Evolutionary conservation across 2,329 filamentous ascomycete genomes (phyloP).

Genomic region (Pseudogymnoascus sp.): DNA sequence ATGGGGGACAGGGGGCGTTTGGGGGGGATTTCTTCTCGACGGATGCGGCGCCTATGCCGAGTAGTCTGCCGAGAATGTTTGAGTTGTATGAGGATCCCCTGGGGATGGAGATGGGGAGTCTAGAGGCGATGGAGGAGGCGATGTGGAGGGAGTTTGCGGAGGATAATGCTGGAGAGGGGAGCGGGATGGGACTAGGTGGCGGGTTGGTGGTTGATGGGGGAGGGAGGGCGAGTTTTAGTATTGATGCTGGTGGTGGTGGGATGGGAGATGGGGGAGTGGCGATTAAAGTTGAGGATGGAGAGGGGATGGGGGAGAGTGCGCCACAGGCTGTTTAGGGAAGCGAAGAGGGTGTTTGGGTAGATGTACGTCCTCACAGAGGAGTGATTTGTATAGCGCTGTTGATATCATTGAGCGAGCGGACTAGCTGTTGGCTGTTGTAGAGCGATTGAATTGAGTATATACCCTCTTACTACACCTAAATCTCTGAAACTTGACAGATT

Average conservation of each 20-base stretch:
- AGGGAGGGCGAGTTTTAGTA: not conserved
- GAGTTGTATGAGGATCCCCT: constrained; percentile 26
- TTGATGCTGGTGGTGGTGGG: not conserved
- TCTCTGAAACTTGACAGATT: too few species aligned
- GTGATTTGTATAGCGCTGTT: too few species aligned
- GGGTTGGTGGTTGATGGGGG: constrained; percentile 10
- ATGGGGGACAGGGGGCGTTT: not conserved
- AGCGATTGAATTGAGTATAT: too few species aligned
- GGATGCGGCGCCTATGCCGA: constrained; percentile 36
- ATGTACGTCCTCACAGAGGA: too few species aligned
- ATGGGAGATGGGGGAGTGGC: not conserved
- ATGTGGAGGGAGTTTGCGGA: constrained; percentile 20
- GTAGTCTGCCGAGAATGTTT: constrained; percentile 36
- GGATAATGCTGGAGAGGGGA: constrained; percentile 12
- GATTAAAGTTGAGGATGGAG: not conserved
- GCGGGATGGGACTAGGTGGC: constrained; percentile 11
- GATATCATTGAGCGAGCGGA: too few species aligned
- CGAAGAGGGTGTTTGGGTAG: too few species aligned
- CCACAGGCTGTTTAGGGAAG: too few species aligned
- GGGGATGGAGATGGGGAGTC: constrained; percentile 14
- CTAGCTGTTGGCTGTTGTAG: too few species aligned
- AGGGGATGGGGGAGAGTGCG: too few species aligned
- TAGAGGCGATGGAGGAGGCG: constrained; percentile 17
- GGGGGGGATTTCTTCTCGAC: constrained; percentile 34
- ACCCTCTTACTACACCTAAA: too few species aligned